These are phyloP conservation scores for Camillea tinctor DNA, from an alignment of 2,329 filamentous ascomycete species.

Conservation along the genomic window DNA sequence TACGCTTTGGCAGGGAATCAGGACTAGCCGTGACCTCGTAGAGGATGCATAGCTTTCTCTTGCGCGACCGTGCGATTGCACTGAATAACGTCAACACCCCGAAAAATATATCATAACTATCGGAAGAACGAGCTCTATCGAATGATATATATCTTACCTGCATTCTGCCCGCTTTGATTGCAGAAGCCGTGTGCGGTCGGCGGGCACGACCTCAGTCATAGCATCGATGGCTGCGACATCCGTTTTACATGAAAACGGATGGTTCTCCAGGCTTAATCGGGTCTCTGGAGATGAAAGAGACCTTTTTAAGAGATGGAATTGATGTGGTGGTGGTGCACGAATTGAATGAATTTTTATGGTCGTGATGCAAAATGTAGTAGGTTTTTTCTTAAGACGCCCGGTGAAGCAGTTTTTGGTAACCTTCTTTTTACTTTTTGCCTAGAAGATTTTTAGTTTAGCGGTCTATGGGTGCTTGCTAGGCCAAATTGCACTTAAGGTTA, in stretches of 20 bases:
- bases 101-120: conserved; percentile 45
- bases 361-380: conserved; percentile 16
- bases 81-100: conserved; percentile 49
- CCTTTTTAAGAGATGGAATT: conserved; percentile 36
- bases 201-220: conserved; percentile 69
- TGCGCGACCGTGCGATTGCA: conserved; percentile 77
- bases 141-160: conserved; percentile 49
- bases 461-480: neutral
- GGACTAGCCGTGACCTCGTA: conserved; percentile 75
- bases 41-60: conserved; percentile 87
- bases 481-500: conserved; percentile 1
- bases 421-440: no score
- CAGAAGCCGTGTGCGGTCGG: conserved; percentile 65
- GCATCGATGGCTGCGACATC: conserved; percentile 68
- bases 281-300: conserved; percentile 32
- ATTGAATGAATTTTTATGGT: conserved; percentile 28
- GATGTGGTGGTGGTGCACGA: conserved; percentile 33
- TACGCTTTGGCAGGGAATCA: conserved; percentile 58
- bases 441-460: no score
- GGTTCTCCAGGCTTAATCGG: conserved; percentile 38
- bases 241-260: conserved; percentile 65
- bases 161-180: conserved; percentile 62
- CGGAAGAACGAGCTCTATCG: conserved; percentile 50
- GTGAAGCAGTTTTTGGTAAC: conserved; percentile 7
- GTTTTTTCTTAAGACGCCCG: conserved; percentile 22